Evolutionary conservation across 2,329 filamentous ascomycete species (phyloP).

Genomic region (Hymenoscyphus infarciens): DNA sequence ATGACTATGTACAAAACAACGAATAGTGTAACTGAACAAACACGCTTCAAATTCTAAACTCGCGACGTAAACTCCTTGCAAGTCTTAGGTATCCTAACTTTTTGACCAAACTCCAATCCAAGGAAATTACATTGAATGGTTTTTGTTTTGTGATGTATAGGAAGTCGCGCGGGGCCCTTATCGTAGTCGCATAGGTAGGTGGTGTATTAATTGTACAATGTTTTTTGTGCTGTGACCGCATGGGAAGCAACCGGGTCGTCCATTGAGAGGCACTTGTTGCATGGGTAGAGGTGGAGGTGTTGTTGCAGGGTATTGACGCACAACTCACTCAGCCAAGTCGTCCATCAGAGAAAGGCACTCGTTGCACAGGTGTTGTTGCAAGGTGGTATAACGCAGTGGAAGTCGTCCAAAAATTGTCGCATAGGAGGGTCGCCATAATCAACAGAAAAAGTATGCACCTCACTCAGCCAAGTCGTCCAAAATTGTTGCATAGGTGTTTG

Average conservation of each 20-base stretch:
- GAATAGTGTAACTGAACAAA: not conserved
- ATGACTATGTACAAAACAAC: not conserved
- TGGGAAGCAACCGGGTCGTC: not conserved
- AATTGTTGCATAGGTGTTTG: not conserved
- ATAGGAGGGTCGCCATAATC: not conserved
- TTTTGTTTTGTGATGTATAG: not conserved
- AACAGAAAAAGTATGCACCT: not conserved
- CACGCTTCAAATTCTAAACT: not conserved
- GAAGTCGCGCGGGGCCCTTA: not conserved
- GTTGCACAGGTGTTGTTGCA: no score
- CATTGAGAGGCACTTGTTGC: not conserved
- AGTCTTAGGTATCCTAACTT: not conserved
- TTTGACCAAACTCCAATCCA: not conserved
- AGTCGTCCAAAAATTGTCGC: not conserved
- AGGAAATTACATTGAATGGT: not conserved
- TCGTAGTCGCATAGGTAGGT: not conserved
- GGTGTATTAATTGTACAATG: not conserved
- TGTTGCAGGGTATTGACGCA: not conserved
- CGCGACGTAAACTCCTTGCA: not conserved
- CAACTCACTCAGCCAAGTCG: not conserved
- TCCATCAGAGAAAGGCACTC: not conserved
- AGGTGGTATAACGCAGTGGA: no score
- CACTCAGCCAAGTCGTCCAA: not conserved
- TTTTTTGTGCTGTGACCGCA: not conserved
- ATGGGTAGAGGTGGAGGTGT: not conserved